Base-by-base conservation (phyloP, 129 eudicot species). In the Artemisia annua region DNA sequence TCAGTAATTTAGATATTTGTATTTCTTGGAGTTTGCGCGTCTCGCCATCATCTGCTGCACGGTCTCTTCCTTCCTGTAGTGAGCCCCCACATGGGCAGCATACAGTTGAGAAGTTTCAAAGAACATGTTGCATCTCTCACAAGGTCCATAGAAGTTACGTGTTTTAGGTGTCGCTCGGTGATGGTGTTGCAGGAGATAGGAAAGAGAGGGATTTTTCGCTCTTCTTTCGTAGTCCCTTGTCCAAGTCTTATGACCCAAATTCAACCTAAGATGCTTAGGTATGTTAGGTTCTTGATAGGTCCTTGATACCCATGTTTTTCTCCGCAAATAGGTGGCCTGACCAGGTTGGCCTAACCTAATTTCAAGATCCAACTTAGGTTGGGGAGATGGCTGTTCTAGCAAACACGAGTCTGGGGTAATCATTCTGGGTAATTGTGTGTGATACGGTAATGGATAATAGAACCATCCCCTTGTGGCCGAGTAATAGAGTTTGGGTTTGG, bases 331-430 rank as follows among this genome's bases (percentile, higher is more conserved):
- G n/a, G n/a, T n/a, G n/a, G 70, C 10, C 18, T 55, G 61, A 44
- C 54, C 56, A 46, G 56, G 71, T 48, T 18, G 55, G 13, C 56
- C 17, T 46, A 66, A 32, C 19, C 55, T 49, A 66, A 66, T 56
- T 44, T 66, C 54, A 17, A 66, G 55, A 32, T 66, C 56, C 6
- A 66, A 4, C 10, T 11, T 39, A 1, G 51, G 26, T 3, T 17
- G 14, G 0, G 3, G 11, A 56, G 5, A 4, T 30, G 17, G 1
- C 4, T 3, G n/a, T 50, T 50, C 55, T 30, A 30, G 39, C n/a
- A 50, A 35, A 1, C 30, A 0, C 1, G 3, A 7, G 26, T 43
- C 0, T 39, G 49, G 26, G 52, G 49, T 1, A 39, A 7, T 43
- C 26, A 16, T 2, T 39, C 13, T 11, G 3, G 24, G 26, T 10